Evolutionary conservation across 2,329 filamentous ascomycete genomes (phyloP).

Genomic region (Pseudogymnoascus sp.): DNA sequence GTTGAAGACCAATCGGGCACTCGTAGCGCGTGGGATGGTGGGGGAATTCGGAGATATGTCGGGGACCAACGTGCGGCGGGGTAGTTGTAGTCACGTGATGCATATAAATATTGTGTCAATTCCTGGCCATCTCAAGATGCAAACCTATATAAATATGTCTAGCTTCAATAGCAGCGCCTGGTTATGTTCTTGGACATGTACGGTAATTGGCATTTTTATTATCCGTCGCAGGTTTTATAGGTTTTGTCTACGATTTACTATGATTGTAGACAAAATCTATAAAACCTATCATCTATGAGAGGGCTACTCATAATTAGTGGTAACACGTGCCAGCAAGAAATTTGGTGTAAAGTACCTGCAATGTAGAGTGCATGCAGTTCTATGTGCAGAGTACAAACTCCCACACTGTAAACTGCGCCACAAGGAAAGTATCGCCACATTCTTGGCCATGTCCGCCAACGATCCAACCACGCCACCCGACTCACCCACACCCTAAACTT

Average conservation of each 20-base stretch:
- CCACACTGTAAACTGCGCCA: constrained; percentile 1
- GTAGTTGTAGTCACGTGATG: background rate
- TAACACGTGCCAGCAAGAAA: background rate
- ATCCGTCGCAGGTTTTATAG: background rate
- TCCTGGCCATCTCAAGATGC: no score
- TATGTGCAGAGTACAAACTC: background rate
- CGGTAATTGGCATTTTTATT: background rate
- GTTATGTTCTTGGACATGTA: background rate
- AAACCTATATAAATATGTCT: background rate
- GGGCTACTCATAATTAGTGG: background rate
- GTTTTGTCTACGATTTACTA: background rate
- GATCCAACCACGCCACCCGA: background rate
- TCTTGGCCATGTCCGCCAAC: background rate
- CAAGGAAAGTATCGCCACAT: background rate
- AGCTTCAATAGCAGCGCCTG: background rate
- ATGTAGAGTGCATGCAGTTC: background rate
- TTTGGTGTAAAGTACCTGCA: background rate
- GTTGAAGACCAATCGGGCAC: background rate
- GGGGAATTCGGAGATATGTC: background rate
- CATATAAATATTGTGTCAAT: background rate
- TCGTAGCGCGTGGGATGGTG: background rate
- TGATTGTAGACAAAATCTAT: background rate
- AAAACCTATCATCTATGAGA: background rate
- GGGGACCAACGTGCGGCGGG: background rate
- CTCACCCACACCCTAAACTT: constrained; percentile 1